Conservation (phyloP, 192 early-diverging fungal genomes). For the Coemansia aciculifera region DNA sequence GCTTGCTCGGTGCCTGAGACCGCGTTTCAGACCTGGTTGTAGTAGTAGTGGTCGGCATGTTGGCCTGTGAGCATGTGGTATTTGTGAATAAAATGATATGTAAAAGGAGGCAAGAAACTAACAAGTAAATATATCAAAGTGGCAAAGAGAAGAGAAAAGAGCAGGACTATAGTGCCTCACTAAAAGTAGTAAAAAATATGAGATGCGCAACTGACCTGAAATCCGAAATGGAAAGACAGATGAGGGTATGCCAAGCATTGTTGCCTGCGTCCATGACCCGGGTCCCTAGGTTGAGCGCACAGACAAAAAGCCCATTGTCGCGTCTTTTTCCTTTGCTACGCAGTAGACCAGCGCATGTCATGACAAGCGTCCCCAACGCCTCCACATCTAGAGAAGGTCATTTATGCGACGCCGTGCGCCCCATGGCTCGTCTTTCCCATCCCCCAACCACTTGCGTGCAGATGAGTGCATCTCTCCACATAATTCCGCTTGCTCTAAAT, state of each 20-base stretch:
- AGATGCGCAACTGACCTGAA: neutral
- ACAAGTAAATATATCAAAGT: constrained; percentile 4
- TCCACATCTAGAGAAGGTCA: neutral
- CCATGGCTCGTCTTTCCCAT: neutral
- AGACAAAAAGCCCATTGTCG: neutral
- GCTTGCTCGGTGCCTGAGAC: constrained; percentile 5
- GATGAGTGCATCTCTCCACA: neutral
- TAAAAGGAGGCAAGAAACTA: neutral
- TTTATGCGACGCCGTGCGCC: neutral
- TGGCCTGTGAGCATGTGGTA: neutral
- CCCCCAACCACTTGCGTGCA: neutral
- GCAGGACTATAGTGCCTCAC: neutral
- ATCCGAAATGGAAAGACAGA: constrained; percentile 8
- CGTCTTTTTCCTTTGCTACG: neutral
- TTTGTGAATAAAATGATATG: neutral
- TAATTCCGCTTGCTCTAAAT: neutral
- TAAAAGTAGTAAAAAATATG: neutral
- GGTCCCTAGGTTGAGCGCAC: neutral
- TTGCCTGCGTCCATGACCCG: neutral
- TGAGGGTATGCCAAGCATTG: constrained; percentile 3
- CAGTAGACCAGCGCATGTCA: neutral
- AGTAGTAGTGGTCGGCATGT: constrained; percentile 1
- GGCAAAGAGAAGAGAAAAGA: constrained; percentile 2
- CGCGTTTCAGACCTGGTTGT: neutral
- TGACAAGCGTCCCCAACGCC: constrained; percentile 5